phyloP scores from a whole-genome alignment of 495 filamentous ascomycete genomes.

The Cairneyella variabilis region DNA sequence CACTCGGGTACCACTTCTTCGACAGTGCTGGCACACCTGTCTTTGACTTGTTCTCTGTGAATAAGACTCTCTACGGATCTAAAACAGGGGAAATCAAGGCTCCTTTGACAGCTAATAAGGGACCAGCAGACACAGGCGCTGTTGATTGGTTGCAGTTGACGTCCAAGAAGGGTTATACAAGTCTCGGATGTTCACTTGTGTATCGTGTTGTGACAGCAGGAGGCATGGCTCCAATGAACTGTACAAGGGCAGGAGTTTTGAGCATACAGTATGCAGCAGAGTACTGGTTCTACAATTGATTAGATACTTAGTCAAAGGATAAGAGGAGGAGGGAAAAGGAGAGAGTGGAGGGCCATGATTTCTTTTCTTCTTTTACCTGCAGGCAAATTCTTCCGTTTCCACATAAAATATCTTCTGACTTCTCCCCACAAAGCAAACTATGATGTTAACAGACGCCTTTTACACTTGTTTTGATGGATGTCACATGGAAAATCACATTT shows the following conservation, averaged over 20 bases:
- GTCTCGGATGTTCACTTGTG: slow-evolving; percentile 46
- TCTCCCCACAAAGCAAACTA: no score
- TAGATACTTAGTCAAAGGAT: no score
- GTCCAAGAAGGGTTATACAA: slow-evolving; percentile 42
- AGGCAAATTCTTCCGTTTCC: no score
- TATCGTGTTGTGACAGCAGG: slow-evolving; percentile 65
- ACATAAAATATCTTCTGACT: no score
- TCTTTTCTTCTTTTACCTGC: no score
- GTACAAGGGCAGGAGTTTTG: slow-evolving; percentile 30
- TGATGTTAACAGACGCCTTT: no score
- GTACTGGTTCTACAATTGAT: slow-evolving; percentile 52
- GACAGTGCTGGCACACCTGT: neutral
- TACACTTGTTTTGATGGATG: no score
- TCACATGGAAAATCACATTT: no score
- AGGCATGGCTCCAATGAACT: slow-evolving; percentile 47
- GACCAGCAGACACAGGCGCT: slow-evolving; percentile 39
- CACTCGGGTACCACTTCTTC: neutral
- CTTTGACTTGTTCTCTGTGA: neutral
- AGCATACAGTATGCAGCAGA: slow-evolving; percentile 60
- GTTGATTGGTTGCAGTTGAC: slow-evolving; percentile 62
- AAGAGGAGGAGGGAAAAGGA: no score
- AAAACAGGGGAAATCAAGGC: slow-evolving; percentile 43
- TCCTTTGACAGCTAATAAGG: slow-evolving; percentile 40
- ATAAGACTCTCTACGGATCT: slow-evolving; percentile 32
- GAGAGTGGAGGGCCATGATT: no score